These are phyloP conservation scores for Phytopythium ostracodes DNA, from an alignment of 352 stramenopile species.

Conservation along the genomic window DNA sequence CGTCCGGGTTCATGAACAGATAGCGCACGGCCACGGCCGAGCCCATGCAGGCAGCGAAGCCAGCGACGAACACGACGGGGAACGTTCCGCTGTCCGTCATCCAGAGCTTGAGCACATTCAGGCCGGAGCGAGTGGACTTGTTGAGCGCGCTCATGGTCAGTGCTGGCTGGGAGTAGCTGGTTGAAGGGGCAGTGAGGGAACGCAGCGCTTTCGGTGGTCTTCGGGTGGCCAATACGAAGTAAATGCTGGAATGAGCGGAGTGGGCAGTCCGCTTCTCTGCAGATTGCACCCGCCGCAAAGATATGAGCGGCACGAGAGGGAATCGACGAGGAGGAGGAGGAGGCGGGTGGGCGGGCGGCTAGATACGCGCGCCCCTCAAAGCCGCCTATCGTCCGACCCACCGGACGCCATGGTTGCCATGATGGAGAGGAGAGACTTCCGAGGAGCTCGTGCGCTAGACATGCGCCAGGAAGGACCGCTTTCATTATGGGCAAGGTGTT, in stretches of 20 bases:
- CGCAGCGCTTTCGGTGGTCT: background rate
- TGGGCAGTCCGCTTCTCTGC: background rate
- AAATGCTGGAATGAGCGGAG: background rate
- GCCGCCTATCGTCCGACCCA: background rate
- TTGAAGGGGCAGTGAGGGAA: too few relatives aligned
- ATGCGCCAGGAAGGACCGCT: background rate
- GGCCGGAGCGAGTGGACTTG: conserved; percentile 24
- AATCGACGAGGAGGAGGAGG: background rate
- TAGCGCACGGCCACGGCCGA: conserved; percentile 32
- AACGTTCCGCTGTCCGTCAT: conserved; percentile 56
- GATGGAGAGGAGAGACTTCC: too few relatives aligned
- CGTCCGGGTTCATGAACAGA: conserved; percentile 51
- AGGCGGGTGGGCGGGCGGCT: background rate
- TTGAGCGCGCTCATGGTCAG: conserved; percentile 6
- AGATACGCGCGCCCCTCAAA: background rate
- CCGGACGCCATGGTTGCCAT: too few relatives aligned
- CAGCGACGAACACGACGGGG: conserved; percentile 47
- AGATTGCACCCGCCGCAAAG: background rate
- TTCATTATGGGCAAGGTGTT: background rate
- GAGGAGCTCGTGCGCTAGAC: conserved; percentile 1
- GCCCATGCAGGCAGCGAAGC: conserved; percentile 27
- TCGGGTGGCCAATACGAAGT: background rate
- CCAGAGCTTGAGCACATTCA: conserved; percentile 50
- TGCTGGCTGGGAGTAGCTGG: background rate
- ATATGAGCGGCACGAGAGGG: background rate